Percentiles rank a stretch among this genome's conserved stretches.
These are phyloP conservation scores for Vicia villosa DNA, from an alignment of 306 rosid genomes.

Conservation along the genomic window DNA sequence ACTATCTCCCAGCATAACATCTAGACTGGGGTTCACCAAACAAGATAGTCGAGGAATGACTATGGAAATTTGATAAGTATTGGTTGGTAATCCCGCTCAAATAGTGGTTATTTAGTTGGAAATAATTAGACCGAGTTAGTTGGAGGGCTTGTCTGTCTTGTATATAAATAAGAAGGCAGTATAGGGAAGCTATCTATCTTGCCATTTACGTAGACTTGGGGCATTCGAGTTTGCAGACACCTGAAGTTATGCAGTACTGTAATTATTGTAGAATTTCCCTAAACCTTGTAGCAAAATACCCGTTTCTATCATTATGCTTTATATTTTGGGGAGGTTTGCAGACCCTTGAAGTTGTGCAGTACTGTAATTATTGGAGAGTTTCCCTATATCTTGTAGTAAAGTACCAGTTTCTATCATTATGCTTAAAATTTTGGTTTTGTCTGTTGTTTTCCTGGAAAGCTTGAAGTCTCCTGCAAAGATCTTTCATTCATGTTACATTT, in stretches of 20 bases:
- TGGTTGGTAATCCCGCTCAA: not conserved
- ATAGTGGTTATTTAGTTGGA: not conserved
- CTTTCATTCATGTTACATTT: slow-evolving; percentile 14
- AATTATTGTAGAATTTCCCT: not conserved
- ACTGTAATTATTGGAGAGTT: not conserved
- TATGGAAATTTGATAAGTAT: not conserved
- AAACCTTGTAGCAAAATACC: not conserved
- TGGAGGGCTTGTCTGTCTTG: not conserved
- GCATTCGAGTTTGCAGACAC: not conserved
- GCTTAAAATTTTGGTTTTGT: slow-evolving; percentile 14
- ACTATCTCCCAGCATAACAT: not conserved
- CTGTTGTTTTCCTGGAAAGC: slow-evolving; percentile 22
- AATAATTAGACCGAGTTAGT: not conserved
- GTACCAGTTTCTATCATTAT: slow-evolving; percentile 16
- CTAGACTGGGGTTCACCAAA: not conserved
- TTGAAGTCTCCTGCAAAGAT: slow-evolving; percentile 11
- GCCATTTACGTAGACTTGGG: slow-evolving; percentile 3
- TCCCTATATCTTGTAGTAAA: not conserved
- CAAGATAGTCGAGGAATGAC: not conserved
- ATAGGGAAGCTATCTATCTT: slow-evolving; percentile 1
- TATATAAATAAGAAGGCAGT: not conserved
- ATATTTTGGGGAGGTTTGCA: not conserved
- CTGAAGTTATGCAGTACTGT: not conserved
- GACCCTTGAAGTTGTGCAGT: slow-evolving; percentile 1
- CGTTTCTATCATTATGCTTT: slow-evolving; percentile 19